Base-by-base conservation (phyloP, 768 basidiomycete species). In the Lentinula guzmanii region DNA sequence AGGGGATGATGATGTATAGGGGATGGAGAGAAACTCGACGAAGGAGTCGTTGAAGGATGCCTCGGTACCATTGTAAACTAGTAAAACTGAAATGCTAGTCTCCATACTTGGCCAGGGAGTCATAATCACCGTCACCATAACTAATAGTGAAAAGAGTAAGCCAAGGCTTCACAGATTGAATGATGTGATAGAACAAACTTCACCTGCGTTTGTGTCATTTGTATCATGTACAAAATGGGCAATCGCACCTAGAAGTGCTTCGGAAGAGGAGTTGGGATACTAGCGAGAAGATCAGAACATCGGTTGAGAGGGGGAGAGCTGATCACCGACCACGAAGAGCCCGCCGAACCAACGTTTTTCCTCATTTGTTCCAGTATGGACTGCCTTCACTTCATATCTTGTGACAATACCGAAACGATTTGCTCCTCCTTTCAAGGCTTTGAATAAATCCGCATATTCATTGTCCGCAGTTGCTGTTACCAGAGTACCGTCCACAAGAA, bases 351-450 rank as follows among this genome's bases (percentile, higher is more conserved):
- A 77, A 37, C 67, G 68, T 59, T 75, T 75, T 39, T 77, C 72
- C 7, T 70, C 70, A 28, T 67, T 69, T 8, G 72, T 74, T 3
- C 77, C 79, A 5, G 75, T 76, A 60, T 75, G 76, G 8, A 76
- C 69, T 15, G 77, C 73, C 35, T 71, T 62, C 9, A 80, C 69
- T 51, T 76, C 76, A 58, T 77, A 79, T 21, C 78, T 67, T 13
- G 78, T 79, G 16, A 78, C 77, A 48, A 81, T 79, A 2, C 78
- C 78, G 63, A 79, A 78, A 10, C 78, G 71, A 67, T 76, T 79
- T 3, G 70, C 78, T n/a, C 78, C 77, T 4, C 78, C 78, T 63
- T 79, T 79, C 54, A 81, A 68, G 3, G 78, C 77, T 42, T 73
- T 71, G 68, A 81, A 79, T 18, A 81, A 71, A 61, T 79, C 78